Evolutionary conservation across 352 stramenopile genomes (phyloP).

Genomic region (Phytophthora idaei): DNA sequence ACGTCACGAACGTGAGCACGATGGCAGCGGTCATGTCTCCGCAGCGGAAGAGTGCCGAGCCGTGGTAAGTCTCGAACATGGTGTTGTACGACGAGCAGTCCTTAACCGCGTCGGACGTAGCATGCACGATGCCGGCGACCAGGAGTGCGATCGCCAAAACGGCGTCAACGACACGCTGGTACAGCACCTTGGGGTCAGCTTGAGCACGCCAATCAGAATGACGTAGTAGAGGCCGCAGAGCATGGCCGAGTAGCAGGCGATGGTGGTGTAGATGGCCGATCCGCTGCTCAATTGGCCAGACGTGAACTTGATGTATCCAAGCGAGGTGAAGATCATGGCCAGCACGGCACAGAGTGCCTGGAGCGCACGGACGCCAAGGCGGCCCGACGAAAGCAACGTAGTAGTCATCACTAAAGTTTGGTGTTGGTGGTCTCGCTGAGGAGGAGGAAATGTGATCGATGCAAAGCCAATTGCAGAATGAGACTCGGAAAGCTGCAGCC

Average conservation of each 20-base stretch:
- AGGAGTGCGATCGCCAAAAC: conserved; percentile 35
- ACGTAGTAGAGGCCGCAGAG: conserved; percentile 48
- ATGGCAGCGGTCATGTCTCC: conserved; percentile 45
- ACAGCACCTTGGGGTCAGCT: conserved; percentile 36
- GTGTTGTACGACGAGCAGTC: conserved; percentile 49
- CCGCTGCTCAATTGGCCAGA: conserved; percentile 44
- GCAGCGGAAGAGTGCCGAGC: conserved; percentile 48
- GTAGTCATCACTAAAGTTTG: conserved; percentile 12
- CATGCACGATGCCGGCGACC: conserved; percentile 42
- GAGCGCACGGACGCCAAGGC: conserved; percentile 32
- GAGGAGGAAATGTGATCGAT: conserved; percentile 13
- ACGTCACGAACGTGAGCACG: conserved; percentile 50
- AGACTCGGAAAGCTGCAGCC: neutral
- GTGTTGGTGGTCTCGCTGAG: neutral
- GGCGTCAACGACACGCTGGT: conserved; percentile 39
- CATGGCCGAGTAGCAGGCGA: conserved; percentile 50
- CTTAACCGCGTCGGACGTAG: conserved; percentile 36
- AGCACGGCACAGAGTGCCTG: conserved; percentile 38
- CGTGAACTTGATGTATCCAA: conserved; percentile 51
- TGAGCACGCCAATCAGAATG: conserved; percentile 31
- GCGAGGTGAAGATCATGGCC: conserved; percentile 52
- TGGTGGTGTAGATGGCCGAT: conserved; percentile 42
- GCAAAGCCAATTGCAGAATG: conserved; percentile 35
- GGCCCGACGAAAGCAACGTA: conserved; percentile 22
- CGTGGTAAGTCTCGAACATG: conserved; percentile 53